Conservation (phyloP, 495 filamentous ascomycete species). For the Penicillium pancosmium region DNA sequence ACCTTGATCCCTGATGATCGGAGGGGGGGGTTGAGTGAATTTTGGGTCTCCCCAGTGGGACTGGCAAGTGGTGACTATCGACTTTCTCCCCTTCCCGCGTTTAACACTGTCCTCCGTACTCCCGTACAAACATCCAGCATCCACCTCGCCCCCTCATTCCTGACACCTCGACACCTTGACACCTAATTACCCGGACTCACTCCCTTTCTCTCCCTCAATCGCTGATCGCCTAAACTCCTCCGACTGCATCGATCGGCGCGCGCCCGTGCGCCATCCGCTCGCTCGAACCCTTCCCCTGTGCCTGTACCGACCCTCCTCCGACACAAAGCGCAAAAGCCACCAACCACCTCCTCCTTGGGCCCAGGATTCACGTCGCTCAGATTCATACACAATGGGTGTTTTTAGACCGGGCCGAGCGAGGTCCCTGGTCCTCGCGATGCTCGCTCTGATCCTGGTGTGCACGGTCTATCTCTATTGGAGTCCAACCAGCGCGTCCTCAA, state of each 20-base stretch:
- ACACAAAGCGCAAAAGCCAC: constrained; percentile 5
- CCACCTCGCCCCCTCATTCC: too few species aligned
- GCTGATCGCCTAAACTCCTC: neutral
- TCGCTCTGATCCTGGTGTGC: constrained; percentile 38
- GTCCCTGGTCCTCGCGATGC: constrained; percentile 32
- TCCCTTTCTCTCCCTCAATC: neutral
- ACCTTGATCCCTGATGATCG: too few species aligned
- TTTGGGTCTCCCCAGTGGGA: too few species aligned
- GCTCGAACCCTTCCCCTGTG: constrained; percentile 17
- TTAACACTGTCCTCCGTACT: too few species aligned
- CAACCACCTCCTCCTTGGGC: neutral
- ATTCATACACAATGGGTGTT: constrained; percentile 26
- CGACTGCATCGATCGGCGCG: constrained; percentile 21
- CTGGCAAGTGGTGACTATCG: too few species aligned
- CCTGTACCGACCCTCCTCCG: constrained; percentile 1
- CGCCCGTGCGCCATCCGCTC: constrained; percentile 26
- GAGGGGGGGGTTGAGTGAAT: too few species aligned
- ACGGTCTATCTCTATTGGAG: constrained; percentile 46
- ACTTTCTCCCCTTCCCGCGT: too few species aligned
- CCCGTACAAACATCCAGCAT: too few species aligned
- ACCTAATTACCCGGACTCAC: neutral
- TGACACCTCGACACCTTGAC: neutral
- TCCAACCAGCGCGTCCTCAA: constrained; percentile 32
- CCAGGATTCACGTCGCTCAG: neutral
- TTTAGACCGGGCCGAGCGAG: constrained; percentile 38